Percentiles rank a stretch among this genome's conserved stretches.
These are phyloP conservation scores for Drosera spatulata DNA, from an alignment of 179 eudicot genomes.

Conservation along the genomic window DNA sequence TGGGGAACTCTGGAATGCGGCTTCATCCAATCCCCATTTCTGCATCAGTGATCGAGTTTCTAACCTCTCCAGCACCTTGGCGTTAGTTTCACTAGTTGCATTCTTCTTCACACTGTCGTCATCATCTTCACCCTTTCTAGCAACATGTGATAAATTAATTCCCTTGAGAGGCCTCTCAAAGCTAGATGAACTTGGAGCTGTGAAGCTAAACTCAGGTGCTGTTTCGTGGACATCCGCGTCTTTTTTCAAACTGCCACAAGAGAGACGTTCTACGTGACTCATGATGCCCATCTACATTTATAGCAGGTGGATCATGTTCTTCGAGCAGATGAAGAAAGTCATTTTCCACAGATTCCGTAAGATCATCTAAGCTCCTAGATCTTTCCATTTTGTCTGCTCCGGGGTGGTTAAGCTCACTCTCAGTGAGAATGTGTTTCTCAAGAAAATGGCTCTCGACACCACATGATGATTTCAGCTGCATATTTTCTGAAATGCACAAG, in stretches of 20 bases:
- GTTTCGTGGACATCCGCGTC: constrained; percentile 39
- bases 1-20: constrained; percentile 34
- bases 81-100: constrained; percentile 19
- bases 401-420: constrained; percentile 15
- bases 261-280: constrained; percentile 83
- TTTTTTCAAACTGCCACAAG: constrained; percentile 70
- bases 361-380: constrained; percentile 63
- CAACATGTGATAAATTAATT: constrained; percentile 7
- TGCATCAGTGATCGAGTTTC: constrained; percentile 49
- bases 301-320: constrained; percentile 44
- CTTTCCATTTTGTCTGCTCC: constrained; percentile 21
- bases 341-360: constrained; percentile 47
- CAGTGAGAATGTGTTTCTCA: constrained; percentile 12
- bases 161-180: constrained; percentile 8
- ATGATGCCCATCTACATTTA: constrained; percentile 44
- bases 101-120: constrained; percentile 5
- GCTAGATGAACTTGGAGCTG: constrained; percentile 19
- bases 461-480: constrained; percentile 28
- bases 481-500: constrained; percentile 22
- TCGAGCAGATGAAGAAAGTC: constrained; percentile 68
- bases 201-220: constrained; percentile 18
- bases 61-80: constrained; percentile 23
- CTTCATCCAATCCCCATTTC: constrained; percentile 62
- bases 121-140: constrained; percentile 9
- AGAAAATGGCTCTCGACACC: constrained; percentile 20